Conservation (phyloP, 257 asterid species). For the Prunella vulgaris region DNA sequence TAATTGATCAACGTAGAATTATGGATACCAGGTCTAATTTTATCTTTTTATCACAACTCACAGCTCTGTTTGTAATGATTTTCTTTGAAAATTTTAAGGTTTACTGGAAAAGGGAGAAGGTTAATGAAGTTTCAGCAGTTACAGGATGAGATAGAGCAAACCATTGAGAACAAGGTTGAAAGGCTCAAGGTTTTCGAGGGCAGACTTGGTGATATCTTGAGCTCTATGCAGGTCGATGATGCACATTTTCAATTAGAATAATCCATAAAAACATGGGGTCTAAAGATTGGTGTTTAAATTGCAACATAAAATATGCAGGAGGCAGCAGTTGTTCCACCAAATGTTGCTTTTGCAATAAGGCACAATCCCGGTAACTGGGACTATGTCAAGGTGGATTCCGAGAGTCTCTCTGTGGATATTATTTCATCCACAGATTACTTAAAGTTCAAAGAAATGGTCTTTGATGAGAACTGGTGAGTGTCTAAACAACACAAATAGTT, state of each 20-base stretch:
- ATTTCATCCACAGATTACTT: slow-evolving; percentile 57
- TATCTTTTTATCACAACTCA: background rate
- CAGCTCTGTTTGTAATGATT: background rate
- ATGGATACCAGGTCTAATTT: background rate
- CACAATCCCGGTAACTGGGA: slow-evolving; percentile 68
- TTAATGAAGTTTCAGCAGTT: slow-evolving; percentile 60
- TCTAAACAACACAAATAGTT: background rate
- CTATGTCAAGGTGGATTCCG: slow-evolving; percentile 63
- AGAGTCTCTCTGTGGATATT: slow-evolving; percentile 41
- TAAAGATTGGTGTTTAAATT: background rate
- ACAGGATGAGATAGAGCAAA: slow-evolving; percentile 64
- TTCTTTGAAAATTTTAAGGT: slow-evolving; percentile 36
- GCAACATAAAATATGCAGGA: slow-evolving; percentile 42
- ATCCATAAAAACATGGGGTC: background rate
- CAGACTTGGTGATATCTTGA: slow-evolving; percentile 58
- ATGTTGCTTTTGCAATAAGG: slow-evolving; percentile 69
- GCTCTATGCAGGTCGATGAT: slow-evolving; percentile 55
- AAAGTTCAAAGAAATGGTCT: slow-evolving; percentile 57
- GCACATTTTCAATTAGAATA: background rate
- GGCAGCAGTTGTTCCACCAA: slow-evolving; percentile 74
- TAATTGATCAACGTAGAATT: slow-evolving; percentile 12
- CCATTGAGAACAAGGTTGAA: slow-evolving; percentile 63
- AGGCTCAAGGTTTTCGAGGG: slow-evolving; percentile 62
- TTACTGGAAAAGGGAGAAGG: slow-evolving; percentile 54
- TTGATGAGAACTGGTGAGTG: slow-evolving; percentile 64